Conservation (phyloP, 108 stramenopile genomes). For the Skeletonema costatum region DNA sequence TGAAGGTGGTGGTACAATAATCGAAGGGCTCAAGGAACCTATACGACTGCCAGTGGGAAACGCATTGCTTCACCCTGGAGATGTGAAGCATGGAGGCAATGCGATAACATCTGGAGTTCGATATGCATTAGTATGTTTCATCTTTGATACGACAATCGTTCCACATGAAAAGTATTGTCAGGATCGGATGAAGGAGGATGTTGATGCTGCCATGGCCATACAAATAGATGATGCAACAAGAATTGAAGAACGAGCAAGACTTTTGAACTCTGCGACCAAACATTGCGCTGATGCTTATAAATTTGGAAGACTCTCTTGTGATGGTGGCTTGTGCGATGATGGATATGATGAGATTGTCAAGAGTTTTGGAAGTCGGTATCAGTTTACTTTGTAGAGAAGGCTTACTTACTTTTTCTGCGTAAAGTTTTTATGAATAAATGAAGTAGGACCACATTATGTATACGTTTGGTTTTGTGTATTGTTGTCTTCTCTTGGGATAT, state of each 20-base stretch:
- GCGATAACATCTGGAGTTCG: constrained; percentile 37
- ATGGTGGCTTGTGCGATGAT: constrained; percentile 3
- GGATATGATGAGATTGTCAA: constrained; percentile 31
- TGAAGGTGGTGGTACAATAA: constrained; percentile 34
- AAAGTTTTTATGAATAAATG: no score
- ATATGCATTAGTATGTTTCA: constrained; percentile 43
- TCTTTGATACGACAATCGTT: constrained; percentile 29
- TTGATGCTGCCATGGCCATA: constrained; percentile 29
- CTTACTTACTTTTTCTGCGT: no score
- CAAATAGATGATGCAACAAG: constrained; percentile 11
- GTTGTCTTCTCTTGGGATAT: no score
- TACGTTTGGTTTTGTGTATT: no score
- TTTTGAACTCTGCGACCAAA: constrained; percentile 32
- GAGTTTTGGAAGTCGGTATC: neutral
- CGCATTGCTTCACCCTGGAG: constrained; percentile 31
- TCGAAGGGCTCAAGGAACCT: constrained; percentile 29
- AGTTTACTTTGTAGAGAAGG: neutral
- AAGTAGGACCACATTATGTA: no score
- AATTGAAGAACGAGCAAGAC: constrained; percentile 6
- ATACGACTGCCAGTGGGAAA: constrained; percentile 31
- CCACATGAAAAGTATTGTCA: constrained; percentile 49
- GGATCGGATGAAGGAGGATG: constrained; percentile 35
- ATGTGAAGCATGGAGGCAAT: constrained; percentile 42
- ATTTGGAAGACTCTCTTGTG: constrained; percentile 5
- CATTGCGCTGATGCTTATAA: constrained; percentile 42